phyloP scores from a whole-genome alignment of 768 basidiomycete genomes.

The Kondoa subrosea region DNA sequence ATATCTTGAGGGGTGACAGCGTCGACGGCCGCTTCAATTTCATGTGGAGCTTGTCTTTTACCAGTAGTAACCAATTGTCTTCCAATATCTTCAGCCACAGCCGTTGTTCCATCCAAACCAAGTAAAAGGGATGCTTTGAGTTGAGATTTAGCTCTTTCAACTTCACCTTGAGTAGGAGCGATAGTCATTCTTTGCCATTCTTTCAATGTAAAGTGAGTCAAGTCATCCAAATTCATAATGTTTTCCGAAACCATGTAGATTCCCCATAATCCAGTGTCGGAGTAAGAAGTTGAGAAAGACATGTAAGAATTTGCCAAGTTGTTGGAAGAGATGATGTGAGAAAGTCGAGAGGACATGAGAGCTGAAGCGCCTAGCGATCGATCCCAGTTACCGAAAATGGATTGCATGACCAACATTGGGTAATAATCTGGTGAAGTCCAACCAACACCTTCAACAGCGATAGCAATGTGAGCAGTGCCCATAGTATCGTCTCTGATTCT shows the following conservation, averaged over 20 bases:
- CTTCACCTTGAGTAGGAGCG: conserved; percentile 63
- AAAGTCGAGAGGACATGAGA: conserved; percentile 74
- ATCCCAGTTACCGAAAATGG: conserved; percentile 99
- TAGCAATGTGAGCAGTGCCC: conserved; percentile 77
- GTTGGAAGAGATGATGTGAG: conserved; percentile 74
- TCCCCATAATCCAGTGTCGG: conserved; percentile 97
- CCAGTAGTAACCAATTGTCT: conserved; percentile 90
- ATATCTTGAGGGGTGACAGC: conserved; percentile 75
- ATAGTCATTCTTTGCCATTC: conserved; percentile 95
- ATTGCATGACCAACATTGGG: conserved; percentile 97
- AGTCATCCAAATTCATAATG: conserved; percentile 77
- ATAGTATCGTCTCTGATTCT: conserved; percentile 83
- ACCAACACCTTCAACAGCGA: conserved; percentile 92
- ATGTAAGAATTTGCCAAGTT: conserved; percentile 98
- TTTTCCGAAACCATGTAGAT: conserved; percentile 96
- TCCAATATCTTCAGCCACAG: conserved; percentile 96
- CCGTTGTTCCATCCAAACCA: conserved; percentile 83
- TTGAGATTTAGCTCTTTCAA: conserved; percentile 96
- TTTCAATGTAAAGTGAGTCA: conserved; percentile 78
- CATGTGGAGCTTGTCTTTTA: conserved; percentile 68
- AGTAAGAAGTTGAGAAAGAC: conserved; percentile 97
- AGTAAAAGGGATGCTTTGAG: conserved; percentile 86
- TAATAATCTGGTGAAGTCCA: conserved; percentile 98
- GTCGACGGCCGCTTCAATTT: conserved; percentile 85
- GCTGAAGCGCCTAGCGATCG: conserved; percentile 79